Base-by-base conservation (phyloP, 208 protist genomes). In the Acanthamoeba healyi region DNA sequence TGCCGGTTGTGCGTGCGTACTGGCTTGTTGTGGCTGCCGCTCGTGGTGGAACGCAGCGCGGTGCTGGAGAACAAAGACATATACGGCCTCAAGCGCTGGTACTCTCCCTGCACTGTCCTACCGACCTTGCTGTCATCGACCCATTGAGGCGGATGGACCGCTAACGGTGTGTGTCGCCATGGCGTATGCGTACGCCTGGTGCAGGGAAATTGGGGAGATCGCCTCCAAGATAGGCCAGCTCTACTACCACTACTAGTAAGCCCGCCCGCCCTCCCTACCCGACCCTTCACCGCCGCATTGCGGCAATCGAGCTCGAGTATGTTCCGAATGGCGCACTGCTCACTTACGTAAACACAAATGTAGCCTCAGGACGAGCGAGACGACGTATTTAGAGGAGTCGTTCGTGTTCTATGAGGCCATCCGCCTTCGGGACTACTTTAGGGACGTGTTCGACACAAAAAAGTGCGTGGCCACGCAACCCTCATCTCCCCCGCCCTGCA, bases 151-250 rank as follows among this genome's bases (percentile, higher is more conserved):
- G 4, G 7, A 49, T 49, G 7, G 12, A 49, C 12, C 44, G 44
- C n/a, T n/a, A n/a, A n/a, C n/a, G 44, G 44, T 4, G 44, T 4
- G 44, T 5, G 54, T 61, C 12, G 4, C 2, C 54, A 24, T 61
- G 7, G 54, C 54, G 22, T 56, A n/a, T n/a, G n/a, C n/a, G n/a
- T n/a, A n/a, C n/a, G n/a, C n/a, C n/a, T n/a, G n/a, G 74, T 40
- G 42, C 74, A 86, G 74, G 82, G 94, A 97, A 58, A 97, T 97
- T 77, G 96, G 96, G 65, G 96, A 97, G 61, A 96, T 96, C 29
- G 95, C 95, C 54, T 97, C 96, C 40, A 97, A 96, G 56, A 97
- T 97, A 88, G 95, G 95, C 19, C 96, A 97, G 88, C 72, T 96
- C 34, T 97, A 97, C 94, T 96, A 96, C 61, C 95, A 96, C 56